A percentile compares a stretch with the other conserved stretches of the same genome.
These are phyloP conservation scores for Brettanomyces bruxellensis DNA, from an alignment of 805 yeast genomes.

Conservation along the genomic window DNA sequence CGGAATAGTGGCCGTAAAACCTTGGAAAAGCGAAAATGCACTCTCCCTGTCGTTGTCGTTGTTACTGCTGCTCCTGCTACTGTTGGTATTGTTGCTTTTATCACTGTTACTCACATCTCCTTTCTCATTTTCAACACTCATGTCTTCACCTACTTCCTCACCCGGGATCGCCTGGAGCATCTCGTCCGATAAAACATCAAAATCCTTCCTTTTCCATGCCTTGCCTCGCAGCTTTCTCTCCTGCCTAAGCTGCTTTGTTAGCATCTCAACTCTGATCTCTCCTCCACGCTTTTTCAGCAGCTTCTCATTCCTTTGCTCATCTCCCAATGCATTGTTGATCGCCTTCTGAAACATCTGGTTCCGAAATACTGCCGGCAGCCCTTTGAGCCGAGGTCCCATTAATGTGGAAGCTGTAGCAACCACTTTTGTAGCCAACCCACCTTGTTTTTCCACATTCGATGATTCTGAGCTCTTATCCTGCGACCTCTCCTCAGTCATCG, in stretches of 20 bases:
- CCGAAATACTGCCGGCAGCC: slow-evolving; percentile 11
- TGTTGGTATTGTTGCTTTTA: background rate
- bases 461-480: too few relatives aligned
- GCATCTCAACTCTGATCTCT: slow-evolving; percentile 4
- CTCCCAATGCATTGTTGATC: slow-evolving; percentile 33
- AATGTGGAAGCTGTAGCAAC: slow-evolving; percentile 50
- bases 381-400: slow-evolving; percentile 18
- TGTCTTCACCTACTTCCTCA: background rate
- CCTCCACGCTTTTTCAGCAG: slow-evolving; percentile 12
- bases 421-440: slow-evolving; percentile 10
- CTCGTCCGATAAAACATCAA: slow-evolving; percentile 53
- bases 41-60: background rate
- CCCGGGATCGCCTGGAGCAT: slow-evolving; percentile 45
- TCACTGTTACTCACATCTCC: background rate
- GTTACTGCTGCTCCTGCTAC: background rate
- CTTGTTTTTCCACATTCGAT: background rate
- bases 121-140: background rate
- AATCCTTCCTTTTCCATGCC: slow-evolving; percentile 25
- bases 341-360: slow-evolving; percentile 33
- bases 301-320: slow-evolving; percentile 17
- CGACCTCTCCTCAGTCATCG: background rate
- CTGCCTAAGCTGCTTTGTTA: slow-evolving; percentile 3
- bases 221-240: slow-evolving; percentile 3
- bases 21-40: slow-evolving; percentile 54
- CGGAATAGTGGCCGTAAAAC: slow-evolving; percentile 52